Percentiles rank a stretch among this genome's conserved stretches.
These are phyloP conservation scores for Kurtzmaniella cleridarum DNA, from an alignment of 805 yeast genomes.

Conservation along the genomic window DNA sequence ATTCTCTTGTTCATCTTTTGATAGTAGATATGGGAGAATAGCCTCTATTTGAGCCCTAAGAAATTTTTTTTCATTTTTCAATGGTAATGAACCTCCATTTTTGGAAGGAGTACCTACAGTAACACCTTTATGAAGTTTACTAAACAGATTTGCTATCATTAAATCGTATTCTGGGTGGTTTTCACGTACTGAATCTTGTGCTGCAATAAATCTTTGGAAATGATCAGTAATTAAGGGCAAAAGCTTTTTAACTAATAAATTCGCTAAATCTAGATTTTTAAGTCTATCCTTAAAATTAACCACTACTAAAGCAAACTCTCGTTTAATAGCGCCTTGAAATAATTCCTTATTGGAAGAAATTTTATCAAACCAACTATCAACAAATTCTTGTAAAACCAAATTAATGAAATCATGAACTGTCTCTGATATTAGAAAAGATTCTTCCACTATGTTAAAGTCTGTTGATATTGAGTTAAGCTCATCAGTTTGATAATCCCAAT, in stretches of 20 bases:
- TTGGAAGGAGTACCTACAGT: conserved; percentile 22
- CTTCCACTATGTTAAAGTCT: conserved; percentile 31
- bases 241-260: conserved; percentile 49
- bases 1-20: conserved; percentile 41
- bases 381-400: conserved; percentile 47
- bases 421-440: conserved; percentile 49
- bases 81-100: conserved; percentile 14
- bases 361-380: conserved; percentile 50
- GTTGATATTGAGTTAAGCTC: conserved; percentile 11
- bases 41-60: conserved; percentile 37
- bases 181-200: conserved; percentile 29
- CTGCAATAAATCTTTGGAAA: conserved; percentile 43
- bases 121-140: conserved; percentile 53
- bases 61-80: conserved; percentile 40
- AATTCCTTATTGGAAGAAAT: conserved; percentile 27
- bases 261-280: conserved; percentile 45
- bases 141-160: conserved; percentile 39
- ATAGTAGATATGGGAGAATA: conserved; percentile 47
- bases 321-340: conserved; percentile 36
- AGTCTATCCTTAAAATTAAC: conserved; percentile 39
- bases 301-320: conserved; percentile 39
- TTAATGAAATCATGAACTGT: conserved; percentile 46
- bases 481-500: conserved; percentile 14
- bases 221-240: conserved; percentile 68
- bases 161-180: conserved; percentile 31